phyloP scores from a whole-genome alignment of 2,329 filamentous ascomycete species.

The Cladophialophora psammophila region DNA sequence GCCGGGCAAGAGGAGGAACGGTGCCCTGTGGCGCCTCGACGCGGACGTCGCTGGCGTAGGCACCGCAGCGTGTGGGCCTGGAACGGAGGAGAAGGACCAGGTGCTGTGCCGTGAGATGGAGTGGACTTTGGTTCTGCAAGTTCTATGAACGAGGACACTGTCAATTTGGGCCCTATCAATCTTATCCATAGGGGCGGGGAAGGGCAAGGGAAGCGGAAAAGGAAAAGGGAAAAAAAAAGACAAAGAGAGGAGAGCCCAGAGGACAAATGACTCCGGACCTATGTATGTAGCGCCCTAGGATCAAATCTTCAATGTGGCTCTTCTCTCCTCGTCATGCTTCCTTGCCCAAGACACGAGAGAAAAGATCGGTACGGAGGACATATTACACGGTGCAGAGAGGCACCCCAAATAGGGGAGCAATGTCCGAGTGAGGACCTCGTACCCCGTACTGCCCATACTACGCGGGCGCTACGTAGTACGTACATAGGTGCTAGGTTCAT shows the following conservation, averaged over 20 bases:
- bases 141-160: background rate
- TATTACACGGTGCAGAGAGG: background rate
- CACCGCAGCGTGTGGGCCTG: slow-evolving; percentile 39
- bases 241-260: no score
- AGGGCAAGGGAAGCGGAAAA: no score
- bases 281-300: no score
- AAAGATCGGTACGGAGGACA: no score
- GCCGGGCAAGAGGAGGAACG: slow-evolving; percentile 23
- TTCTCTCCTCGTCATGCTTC: background rate
- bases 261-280: no score
- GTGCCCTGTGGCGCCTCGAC: slow-evolving; percentile 42
- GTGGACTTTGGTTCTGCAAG: slow-evolving; percentile 25
- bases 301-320: background rate
- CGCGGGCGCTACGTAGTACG: background rate
- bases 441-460: background rate
- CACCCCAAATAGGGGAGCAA: background rate
- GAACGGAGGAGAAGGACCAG: slow-evolving; percentile 33
- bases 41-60: slow-evolving; percentile 46
- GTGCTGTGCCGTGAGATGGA: slow-evolving; percentile 22
- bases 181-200: no score
- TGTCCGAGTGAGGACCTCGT: background rate
- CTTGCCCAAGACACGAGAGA: background rate
- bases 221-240: no score
- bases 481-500: background rate
- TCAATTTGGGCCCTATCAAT: no score